These are phyloP conservation scores for Chrysosphaeria jannelii DNA, from an alignment of 2,329 filamentous ascomycete species.

Conservation along the genomic window DNA sequence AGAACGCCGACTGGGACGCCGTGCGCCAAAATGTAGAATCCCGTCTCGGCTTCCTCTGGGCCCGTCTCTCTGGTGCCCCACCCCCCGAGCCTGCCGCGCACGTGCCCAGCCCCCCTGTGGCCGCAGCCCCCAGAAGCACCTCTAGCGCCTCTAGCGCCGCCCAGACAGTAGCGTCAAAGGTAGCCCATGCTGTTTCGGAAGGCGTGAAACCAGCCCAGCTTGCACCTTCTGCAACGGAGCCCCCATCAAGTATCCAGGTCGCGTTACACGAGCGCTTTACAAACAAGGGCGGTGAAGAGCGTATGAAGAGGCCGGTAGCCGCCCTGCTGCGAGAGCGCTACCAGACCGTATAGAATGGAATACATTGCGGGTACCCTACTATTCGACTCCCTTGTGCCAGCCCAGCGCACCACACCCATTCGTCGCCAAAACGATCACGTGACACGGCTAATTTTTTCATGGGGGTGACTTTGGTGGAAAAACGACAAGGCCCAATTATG, in stretches of 20 bases:
- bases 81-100: constrained; percentile 1
- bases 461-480: no score
- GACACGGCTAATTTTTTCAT: no score
- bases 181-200: neutral
- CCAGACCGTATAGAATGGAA: no score
- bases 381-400: no score
- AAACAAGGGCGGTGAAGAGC: constrained; percentile 9
- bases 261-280: constrained; percentile 21
- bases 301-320: constrained; percentile 17
- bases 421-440: no score
- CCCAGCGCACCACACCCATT: no score
- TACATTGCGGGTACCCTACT: no score
- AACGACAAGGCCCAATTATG: no score
- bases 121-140: no score
- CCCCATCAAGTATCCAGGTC: constrained; percentile 11
- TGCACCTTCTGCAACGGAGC: no score
- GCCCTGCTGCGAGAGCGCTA: constrained; percentile 25
- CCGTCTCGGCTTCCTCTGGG: constrained; percentile 15
- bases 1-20: constrained; percentile 33
- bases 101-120: no score
- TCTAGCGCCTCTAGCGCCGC: neutral
- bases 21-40: constrained; percentile 27
- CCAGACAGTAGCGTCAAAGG: neutral
- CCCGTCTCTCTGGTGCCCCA: constrained; percentile 9
- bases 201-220: no score